Percentiles rank a stretch among this genome's conserved stretches.
Conservation (phyloP, 2,329 filamentous ascomycete genomes). For the Neoascochyta sp. region DNA sequence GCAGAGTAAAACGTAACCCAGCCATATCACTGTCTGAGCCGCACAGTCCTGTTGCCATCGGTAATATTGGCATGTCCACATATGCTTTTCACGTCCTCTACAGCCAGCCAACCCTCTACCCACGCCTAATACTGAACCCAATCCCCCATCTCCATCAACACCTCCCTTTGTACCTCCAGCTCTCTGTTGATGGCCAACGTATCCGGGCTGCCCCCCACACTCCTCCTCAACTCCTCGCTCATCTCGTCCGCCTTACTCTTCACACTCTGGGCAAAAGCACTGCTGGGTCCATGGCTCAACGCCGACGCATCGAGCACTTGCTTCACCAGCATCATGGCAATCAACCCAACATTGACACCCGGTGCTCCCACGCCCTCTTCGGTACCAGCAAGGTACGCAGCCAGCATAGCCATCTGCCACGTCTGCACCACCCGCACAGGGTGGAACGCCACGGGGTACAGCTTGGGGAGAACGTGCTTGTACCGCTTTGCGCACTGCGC, state of each 20-base stretch:
- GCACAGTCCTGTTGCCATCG: too few relatives aligned
- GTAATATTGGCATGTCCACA: too few relatives aligned
- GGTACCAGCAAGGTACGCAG: slow-evolving; percentile 28
- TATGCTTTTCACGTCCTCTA: too few relatives aligned
- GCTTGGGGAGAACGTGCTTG: slow-evolving; percentile 49
- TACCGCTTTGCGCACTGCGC: slow-evolving; percentile 52
- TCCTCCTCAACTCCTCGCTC: slow-evolving; percentile 18
- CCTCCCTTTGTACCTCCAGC: slow-evolving; percentile 25
- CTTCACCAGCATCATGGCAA: slow-evolving; percentile 43
- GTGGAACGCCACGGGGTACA: slow-evolving; percentile 50
- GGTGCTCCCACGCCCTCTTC: slow-evolving; percentile 24
- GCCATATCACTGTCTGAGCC: too few relatives aligned
- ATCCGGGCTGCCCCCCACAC: slow-evolving; percentile 18
- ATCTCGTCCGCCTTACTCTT: slow-evolving; percentile 37
- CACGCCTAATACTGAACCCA: slow-evolving; percentile 17
- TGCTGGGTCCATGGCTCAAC: slow-evolving; percentile 44
- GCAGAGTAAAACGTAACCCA: too few relatives aligned
- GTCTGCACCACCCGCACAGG: slow-evolving; percentile 53
- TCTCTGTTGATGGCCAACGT: slow-evolving; percentile 19
- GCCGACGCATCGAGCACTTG: slow-evolving; percentile 41
- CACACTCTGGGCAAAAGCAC: slow-evolving; percentile 41
- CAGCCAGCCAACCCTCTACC: too few relatives aligned
- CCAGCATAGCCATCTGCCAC: slow-evolving; percentile 40
- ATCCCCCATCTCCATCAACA: slow-evolving; percentile 31
- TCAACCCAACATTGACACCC: slow-evolving; percentile 41